Base-by-base conservation (phyloP, 2,329 filamentous ascomycete species). In the Albophoma yamanashiensis region DNA sequence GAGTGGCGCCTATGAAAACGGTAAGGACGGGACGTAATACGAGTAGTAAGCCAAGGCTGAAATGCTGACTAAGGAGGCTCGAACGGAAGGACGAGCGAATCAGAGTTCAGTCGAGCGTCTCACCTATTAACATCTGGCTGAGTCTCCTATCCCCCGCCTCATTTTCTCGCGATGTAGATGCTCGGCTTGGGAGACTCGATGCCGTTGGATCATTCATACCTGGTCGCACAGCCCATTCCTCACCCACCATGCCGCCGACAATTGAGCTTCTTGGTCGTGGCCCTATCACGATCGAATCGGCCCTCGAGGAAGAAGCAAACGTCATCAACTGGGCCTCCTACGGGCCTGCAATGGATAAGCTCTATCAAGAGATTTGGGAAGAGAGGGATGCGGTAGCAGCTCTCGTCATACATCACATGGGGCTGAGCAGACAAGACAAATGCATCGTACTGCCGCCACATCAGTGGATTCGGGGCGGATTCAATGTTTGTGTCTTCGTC, bases 401-500 rank as follows among this genome's bases (percentile, higher is more conserved):
- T 40, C 61, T 67, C 12, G 58, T 65, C 15, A 65, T 59, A 50
- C 65, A 68, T 57, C 68, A 72, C 59, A 64, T 70, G 31, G 39
- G 62, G 27, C 66, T 73, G 14, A 56, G 63, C 56, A 50, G 60
- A 50, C 22, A 64, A 53, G 67, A 67, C 20, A 59, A 40, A 56
- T 72, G 67, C 63, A 64, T 53, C 38, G 65, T 70, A 39, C 61
- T 62, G 20, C 62, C 61, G 43, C 62, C 58, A 57, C 52, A 65
- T 20, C 56, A 64, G 62, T 74, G 68, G 71, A 68, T 72, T 45
- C 62, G 65, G 55, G 70, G 72, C n/a, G 66, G 65, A 65, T 74
- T 74, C 63, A 73, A 74, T 63, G 59, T 73, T 36, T 75, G 69
- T 61, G 66, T 74, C 57, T 66, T 66, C 52, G 61, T 74, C 25